Conservation (phyloP, 2,329 filamentous ascomycete genomes). For the Verticillium longisporum region DNA sequence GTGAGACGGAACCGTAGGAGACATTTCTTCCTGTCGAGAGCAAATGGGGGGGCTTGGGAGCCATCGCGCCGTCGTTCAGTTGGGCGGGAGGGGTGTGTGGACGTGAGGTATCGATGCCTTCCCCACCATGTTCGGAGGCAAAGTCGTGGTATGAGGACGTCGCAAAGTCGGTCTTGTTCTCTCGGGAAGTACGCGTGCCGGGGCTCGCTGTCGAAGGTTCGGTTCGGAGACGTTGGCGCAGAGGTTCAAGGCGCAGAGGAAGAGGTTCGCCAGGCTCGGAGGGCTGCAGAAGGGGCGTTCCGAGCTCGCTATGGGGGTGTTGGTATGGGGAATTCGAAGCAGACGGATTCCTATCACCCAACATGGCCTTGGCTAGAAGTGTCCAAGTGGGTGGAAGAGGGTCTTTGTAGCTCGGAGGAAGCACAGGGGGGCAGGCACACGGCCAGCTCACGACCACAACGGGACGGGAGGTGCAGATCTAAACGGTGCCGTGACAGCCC, state of each 20-base stretch:
- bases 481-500: background rate
- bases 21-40: conserved; percentile 17
- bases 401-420: background rate
- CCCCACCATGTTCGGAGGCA: conserved; percentile 10
- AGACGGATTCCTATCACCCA: conserved; percentile 1
- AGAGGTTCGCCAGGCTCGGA: background rate
- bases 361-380: conserved; percentile 1
- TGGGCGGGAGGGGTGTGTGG: conserved; percentile 3
- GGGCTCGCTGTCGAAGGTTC: background rate
- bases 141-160: background rate
- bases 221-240: background rate
- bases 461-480: background rate
- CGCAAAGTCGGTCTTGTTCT: background rate
- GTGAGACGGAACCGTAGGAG: conserved; percentile 30
- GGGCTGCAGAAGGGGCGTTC: background rate
- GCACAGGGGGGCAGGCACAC: background rate
- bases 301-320: background rate
- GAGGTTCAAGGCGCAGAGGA: background rate
- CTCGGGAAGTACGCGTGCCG: background rate
- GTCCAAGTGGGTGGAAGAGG: background rate
- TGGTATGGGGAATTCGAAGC: background rate
- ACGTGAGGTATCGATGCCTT: conserved; percentile 3
- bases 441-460: background rate
- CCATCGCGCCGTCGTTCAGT: conserved; percentile 11
- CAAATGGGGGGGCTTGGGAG: conserved; percentile 24